A percentile compares a stretch with the other conserved stretches of the same genome.
phyloP scores from a whole-genome alignment of 306 rosid genomes.

The Lablab purpureus region DNA sequence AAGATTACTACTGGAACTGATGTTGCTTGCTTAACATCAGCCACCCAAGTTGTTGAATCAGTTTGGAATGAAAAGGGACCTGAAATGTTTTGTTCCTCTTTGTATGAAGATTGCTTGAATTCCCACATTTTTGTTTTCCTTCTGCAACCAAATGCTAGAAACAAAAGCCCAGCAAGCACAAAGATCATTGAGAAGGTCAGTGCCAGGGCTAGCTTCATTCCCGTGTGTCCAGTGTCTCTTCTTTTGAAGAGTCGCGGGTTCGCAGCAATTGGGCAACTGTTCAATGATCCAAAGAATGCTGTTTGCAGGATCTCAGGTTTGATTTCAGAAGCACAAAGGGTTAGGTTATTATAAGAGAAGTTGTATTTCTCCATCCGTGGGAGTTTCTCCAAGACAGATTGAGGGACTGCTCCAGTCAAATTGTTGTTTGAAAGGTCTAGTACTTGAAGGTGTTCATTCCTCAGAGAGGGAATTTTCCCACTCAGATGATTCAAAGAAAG shows the following conservation, averaged over 20 bases:
- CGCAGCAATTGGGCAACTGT: constrained; percentile 96
- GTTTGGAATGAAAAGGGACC: constrained; percentile 98
- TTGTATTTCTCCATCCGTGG: constrained; percentile 82
- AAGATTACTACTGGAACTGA: constrained; percentile 90
- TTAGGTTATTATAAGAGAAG: constrained; percentile 89
- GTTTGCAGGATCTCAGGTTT: constrained; percentile 54
- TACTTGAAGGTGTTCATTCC: constrained; percentile 59
- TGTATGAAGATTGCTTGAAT: constrained; percentile 76
- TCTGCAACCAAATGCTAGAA: constrained; percentile 85
- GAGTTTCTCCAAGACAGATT: constrained; percentile 63
- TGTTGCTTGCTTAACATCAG: constrained; percentile 97
- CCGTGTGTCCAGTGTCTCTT: constrained; percentile 54
- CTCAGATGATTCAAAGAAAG: constrained; percentile 80
- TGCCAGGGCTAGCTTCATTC: constrained; percentile 78
- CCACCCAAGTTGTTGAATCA: constrained; percentile 98
- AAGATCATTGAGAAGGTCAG: constrained; percentile 76
- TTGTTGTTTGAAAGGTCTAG: constrained; percentile 86
- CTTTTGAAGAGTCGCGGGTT: constrained; percentile 67
- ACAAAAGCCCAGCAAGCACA: constrained; percentile 75
- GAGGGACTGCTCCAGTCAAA: constrained; percentile 84
- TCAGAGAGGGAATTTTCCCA: constrained; percentile 66
- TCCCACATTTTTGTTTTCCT: constrained; percentile 81
- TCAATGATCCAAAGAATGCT: constrained; percentile 73
- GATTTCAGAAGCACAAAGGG: constrained; percentile 75
- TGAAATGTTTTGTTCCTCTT: constrained; percentile 84